Evolutionary conservation across 495 filamentous ascomycete species (phyloP).

Genomic region (Endocarpon pusillum): DNA sequence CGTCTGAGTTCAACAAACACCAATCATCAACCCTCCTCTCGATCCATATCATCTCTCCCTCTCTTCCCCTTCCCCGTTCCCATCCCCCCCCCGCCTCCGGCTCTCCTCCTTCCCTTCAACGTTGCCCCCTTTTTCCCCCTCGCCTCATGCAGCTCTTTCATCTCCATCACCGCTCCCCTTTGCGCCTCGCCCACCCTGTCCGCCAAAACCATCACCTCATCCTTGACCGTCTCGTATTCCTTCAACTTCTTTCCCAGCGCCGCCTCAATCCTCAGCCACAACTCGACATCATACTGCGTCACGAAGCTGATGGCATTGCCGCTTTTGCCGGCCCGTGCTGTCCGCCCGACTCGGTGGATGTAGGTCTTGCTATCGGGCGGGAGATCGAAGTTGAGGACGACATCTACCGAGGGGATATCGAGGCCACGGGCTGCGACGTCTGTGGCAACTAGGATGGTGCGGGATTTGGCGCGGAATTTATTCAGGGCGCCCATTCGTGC

Average conservation of each 20-base stretch:
- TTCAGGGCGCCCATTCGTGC: slow-evolving; percentile 67
- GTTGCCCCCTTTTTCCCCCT: slow-evolving; percentile 45
- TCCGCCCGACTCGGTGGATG: slow-evolving; percentile 71
- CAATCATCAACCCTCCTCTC: slow-evolving; percentile 36
- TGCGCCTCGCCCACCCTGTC: slow-evolving; percentile 72
- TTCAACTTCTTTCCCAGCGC: slow-evolving; percentile 60
- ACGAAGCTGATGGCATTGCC: slow-evolving; percentile 60
- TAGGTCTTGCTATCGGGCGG: slow-evolving; percentile 65
- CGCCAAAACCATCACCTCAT: slow-evolving; percentile 76
- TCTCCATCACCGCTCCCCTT: slow-evolving; percentile 57
- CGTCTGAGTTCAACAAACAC: too few species aligned
- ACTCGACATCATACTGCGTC: slow-evolving; percentile 84
- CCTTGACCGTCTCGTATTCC: slow-evolving; percentile 51
- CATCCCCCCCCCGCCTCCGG: slow-evolving; percentile 15
- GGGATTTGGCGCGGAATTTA: slow-evolving; percentile 62
- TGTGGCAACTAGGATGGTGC: slow-evolving; percentile 84
- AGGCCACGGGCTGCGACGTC: slow-evolving; percentile 90
- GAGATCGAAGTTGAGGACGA: slow-evolving; percentile 64
- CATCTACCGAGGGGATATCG: slow-evolving; percentile 74
- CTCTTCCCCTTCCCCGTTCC: slow-evolving; percentile 31
- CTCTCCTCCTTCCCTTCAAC: slow-evolving; percentile 34
- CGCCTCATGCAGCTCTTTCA: slow-evolving; percentile 72
- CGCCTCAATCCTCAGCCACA: slow-evolving; percentile 69
- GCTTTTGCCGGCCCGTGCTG: slow-evolving; percentile 61
- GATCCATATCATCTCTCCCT: slow-evolving; percentile 64